Conservation (phyloP, 73 alveolate genomes). For the Paraurostyla sp. region DNA sequence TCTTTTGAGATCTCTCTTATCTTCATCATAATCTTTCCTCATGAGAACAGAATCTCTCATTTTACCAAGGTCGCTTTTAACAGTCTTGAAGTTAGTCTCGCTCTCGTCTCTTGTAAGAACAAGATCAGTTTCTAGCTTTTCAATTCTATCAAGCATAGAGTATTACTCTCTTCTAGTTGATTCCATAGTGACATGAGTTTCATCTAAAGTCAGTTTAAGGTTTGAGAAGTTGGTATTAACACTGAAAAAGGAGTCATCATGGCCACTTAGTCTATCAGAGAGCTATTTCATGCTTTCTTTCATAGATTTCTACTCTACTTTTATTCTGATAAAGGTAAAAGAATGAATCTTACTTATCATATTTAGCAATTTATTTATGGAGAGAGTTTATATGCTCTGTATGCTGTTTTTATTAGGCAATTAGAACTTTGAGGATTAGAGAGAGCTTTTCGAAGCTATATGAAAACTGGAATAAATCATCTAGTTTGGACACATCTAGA, state of each 20-base stretch:
- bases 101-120: not conserved
- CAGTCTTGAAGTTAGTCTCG: not conserved
- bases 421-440: not conserved
- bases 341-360: conserved; percentile 2
- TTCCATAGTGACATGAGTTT: not conserved
- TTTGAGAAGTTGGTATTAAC: conserved; percentile 1
- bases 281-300: not conserved
- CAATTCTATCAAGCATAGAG: not conserved
- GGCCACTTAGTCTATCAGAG: not conserved
- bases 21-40: not conserved
- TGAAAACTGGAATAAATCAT: not conserved
- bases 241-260: conserved; percentile 7
- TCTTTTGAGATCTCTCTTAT: not conserved
- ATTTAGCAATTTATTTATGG: not conserved
- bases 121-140: not conserved
- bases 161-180: not conserved
- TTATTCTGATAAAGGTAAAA: not conserved
- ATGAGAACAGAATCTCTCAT: not conserved
- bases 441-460: not conserved
- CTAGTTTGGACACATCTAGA: not conserved
- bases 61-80: not conserved
- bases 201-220: not conserved
- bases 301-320: not conserved
- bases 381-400: conserved; percentile 7
- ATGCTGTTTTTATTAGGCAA: not conserved